These are phyloP conservation scores for Didymella pomorum DNA, from an alignment of 2,329 filamentous ascomycete species.

Conservation along the genomic window DNA sequence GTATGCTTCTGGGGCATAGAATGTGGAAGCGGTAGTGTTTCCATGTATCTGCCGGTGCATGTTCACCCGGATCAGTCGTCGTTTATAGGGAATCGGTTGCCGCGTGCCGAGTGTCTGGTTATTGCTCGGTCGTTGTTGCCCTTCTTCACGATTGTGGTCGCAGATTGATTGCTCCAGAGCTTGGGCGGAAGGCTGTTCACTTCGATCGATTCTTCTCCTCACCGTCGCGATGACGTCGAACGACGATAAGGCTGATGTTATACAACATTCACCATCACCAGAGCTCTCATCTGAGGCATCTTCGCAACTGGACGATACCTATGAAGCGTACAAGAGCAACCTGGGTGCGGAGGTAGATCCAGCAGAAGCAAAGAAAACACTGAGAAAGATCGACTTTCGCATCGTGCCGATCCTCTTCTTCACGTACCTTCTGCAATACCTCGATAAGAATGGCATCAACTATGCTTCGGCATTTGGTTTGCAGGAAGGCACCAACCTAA, in stretches of 20 bases:
- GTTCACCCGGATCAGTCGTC: background rate
- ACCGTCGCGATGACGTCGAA: slow-evolving; percentile 20
- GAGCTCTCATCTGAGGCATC: slow-evolving; percentile 30
- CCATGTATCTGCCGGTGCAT: slow-evolving; percentile 8
- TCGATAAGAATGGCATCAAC: slow-evolving; percentile 60
- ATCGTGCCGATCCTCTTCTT: slow-evolving; percentile 47
- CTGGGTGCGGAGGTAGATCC: slow-evolving; percentile 29
- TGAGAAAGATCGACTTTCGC: slow-evolving; percentile 42
- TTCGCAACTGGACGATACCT: slow-evolving; percentile 43
- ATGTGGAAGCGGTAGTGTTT: slow-evolving; percentile 5
- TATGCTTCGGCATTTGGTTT: slow-evolving; percentile 62
- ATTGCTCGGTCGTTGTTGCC: background rate
- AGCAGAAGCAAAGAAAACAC: slow-evolving; percentile 38
- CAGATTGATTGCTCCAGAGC: background rate
- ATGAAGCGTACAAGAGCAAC: slow-evolving; percentile 43
- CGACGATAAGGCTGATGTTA: slow-evolving; percentile 29
- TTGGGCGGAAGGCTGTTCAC: background rate
- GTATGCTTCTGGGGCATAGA: slow-evolving; percentile 5
- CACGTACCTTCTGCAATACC: slow-evolving; percentile 52
- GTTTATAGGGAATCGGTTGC: background rate
- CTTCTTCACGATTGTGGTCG: background rate
- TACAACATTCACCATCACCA: slow-evolving; percentile 32
- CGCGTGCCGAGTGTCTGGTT: background rate
- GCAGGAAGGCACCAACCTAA: slow-evolving; percentile 57
- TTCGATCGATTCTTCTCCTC: background rate